Conservation (phyloP, 1,139 yeast species). For the Magnusiomyces magnusii region DNA sequence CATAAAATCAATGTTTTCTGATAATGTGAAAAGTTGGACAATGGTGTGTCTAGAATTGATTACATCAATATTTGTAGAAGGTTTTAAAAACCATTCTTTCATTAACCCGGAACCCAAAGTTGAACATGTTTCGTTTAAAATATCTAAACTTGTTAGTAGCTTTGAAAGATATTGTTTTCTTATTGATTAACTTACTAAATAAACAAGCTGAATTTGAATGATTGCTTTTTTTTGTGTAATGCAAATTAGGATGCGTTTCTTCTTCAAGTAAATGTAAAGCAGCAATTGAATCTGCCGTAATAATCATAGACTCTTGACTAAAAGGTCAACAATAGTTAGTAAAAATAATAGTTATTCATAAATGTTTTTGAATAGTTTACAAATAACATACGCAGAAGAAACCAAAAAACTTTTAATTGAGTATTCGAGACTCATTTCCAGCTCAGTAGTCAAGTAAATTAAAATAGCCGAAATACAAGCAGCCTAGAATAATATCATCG, state of each 20-base stretch:
- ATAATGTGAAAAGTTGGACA: conserved; percentile 24
- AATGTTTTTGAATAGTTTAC: too few relatives aligned
- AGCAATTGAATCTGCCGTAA: conserved; percentile 35
- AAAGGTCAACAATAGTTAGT: background rate
- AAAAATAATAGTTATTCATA: too few relatives aligned
- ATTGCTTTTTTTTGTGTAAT: conserved; percentile 8
- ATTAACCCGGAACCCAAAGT: conserved; percentile 31
- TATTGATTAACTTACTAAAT: conserved; percentile 17
- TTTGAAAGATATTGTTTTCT: background rate
- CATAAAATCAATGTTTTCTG: conserved; percentile 19
- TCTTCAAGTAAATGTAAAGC: conserved; percentile 31
- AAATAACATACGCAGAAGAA: conserved; percentile 9
- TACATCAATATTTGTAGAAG: conserved; percentile 26
- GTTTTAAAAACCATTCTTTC: conserved; percentile 34
- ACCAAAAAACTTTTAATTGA: conserved; percentile 9
- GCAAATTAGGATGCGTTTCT: conserved; percentile 20
- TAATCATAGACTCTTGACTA: conserved; percentile 23
- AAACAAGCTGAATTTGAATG: conserved; percentile 17
- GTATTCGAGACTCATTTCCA: conserved; percentile 3
- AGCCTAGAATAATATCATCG: background rate
- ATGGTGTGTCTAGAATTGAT: conserved; percentile 32
- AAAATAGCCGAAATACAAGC: conserved; percentile 13
- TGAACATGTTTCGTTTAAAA: conserved; percentile 28
- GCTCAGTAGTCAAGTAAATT: conserved; percentile 7
- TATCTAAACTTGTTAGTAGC: conserved; percentile 3